Evolutionary conservation across 2,329 filamentous ascomycete species (phyloP).

Genomic region (Endocalyx cinctus): DNA sequence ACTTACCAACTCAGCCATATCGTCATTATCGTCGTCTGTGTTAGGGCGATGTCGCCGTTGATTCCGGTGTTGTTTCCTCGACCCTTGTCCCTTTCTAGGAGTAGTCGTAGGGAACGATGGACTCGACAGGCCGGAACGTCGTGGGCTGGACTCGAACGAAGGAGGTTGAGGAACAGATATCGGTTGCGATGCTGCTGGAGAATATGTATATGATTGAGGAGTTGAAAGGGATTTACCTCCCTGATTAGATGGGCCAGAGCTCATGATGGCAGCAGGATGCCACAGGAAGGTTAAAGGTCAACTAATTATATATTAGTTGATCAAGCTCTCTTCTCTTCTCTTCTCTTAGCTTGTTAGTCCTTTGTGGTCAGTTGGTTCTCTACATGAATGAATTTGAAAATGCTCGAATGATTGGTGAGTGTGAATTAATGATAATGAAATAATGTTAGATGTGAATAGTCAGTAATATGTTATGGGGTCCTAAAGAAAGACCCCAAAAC

Average conservation of each 20-base stretch:
- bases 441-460: no score
- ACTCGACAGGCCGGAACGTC: constrained; percentile 39
- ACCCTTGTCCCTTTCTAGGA: constrained; percentile 70
- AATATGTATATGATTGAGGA: constrained; percentile 36
- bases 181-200: constrained; percentile 35
- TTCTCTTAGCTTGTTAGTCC: no score
- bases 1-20: constrained; percentile 70
- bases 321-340: no score
- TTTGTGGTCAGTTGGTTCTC: no score
- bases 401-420: no score
- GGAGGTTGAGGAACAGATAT: constrained; percentile 36
- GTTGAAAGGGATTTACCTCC: constrained; percentile 49
- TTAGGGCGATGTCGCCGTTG: constrained; percentile 59
- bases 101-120: constrained; percentile 33
- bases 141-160: constrained; percentile 45
- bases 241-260: constrained; percentile 31
- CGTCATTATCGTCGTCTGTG: constrained; percentile 74
- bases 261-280: constrained; percentile 25
- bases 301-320: no score
- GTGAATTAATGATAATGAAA: no score
- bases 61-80: constrained; percentile 78
- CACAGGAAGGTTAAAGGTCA: no score
- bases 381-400: no score
- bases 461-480: no score
- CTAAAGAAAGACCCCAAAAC: no score